Base-by-base conservation (phyloP, 306 rosid species). In the Vachellia collinsii region DNA sequence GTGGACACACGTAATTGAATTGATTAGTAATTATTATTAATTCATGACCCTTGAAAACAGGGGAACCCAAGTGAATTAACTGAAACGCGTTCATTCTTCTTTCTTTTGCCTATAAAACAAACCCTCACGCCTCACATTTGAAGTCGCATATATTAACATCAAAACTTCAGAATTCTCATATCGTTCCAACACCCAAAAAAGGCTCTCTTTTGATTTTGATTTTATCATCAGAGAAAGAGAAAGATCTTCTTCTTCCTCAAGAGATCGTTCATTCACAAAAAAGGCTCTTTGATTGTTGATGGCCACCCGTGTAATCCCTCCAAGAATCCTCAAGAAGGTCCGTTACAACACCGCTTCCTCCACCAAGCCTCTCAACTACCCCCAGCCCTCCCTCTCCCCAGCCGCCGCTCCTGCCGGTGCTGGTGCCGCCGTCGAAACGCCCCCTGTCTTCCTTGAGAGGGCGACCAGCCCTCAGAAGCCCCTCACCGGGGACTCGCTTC, bases 301-400 rank as follows among this genome's bases (percentile, higher is more conserved):
- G 90, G 90, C 90, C 90, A 87, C 90, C 46, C 83, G 90, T 39
- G 87, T 77, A 3, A 80, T 85, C 79, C 89, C 89, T 22, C 84
- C 86, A 83, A 87, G 87, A 76, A 87, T 91, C 82, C 87, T 87
- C 14, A 84, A 76, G 54, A 80, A 79, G 11, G 80, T 91, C 41
- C 84, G 88, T 0, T 75, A 80, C 73, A 77, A 81, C 85, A 82
- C 84, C n/a, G 83, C 83, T 22, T 75, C 84, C 34, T 75, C 86
- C 61, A 0, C 56, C 2, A 87, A 89, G 44, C 92, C 82, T 14
- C 83, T 87, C 19, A 77, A 81, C 82, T 69, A 87, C 41, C 50
- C 80, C 3, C 70, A 86, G 50, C 56, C 87, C n/a, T 70, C 82
- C 37, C 84, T 72, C 34, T 81, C 88, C 16, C 84, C 61, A 76